Percentiles rank a stretch among this genome's conserved stretches.
Conservation (phyloP, 2,329 filamentous ascomycete species). For the Fusarium ambrosium region DNA sequence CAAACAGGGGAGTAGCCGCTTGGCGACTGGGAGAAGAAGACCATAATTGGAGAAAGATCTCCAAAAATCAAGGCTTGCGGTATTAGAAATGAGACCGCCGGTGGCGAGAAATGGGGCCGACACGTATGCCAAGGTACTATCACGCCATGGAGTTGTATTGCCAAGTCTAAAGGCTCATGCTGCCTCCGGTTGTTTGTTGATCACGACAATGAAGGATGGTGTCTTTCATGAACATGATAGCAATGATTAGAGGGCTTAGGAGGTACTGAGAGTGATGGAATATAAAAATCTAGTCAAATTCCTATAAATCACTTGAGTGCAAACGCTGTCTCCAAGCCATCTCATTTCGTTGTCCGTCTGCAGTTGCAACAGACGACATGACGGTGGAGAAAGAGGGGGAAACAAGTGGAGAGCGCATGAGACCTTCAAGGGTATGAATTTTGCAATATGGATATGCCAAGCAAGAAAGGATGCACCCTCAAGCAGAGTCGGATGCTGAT, state of each 20-base stretch:
- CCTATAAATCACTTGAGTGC: background rate
- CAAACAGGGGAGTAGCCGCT: background rate
- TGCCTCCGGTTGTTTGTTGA: background rate
- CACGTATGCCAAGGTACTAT: background rate
- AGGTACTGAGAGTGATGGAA: background rate
- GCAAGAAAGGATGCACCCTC: background rate
- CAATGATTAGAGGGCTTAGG: background rate
- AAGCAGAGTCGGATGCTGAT: background rate
- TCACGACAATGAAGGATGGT: background rate
- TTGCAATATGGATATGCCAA: background rate
- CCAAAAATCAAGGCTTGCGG: background rate
- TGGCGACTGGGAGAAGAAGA: background rate
- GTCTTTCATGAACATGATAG: background rate
- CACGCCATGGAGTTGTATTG: background rate
- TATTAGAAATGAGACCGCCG: background rate
- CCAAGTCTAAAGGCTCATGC: background rate
- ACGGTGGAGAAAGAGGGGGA: background rate
- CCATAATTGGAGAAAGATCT: conserved; percentile 1
- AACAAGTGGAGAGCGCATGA: background rate
- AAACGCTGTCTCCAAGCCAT: background rate
- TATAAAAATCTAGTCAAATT: background rate
- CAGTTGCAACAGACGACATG: background rate
- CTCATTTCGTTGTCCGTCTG: background rate
- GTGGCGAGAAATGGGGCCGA: background rate
- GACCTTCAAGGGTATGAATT: background rate